These are phyloP conservation scores for Metschnikowia noctiluminum DNA, from an alignment of 805 yeast genomes.

Conservation along the genomic window DNA sequence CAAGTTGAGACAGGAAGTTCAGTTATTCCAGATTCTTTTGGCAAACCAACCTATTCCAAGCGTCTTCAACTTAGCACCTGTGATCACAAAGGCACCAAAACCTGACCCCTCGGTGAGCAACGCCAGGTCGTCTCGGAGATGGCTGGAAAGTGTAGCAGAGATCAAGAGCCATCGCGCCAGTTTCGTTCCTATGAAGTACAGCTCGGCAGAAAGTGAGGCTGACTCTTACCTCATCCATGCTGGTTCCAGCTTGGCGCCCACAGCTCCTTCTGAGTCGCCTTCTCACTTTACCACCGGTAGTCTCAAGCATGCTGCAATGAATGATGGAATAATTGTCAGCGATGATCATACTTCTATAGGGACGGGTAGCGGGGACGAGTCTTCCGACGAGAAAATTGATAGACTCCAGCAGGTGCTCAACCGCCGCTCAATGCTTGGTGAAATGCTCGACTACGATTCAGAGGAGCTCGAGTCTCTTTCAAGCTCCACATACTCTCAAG, in stretches of 20 bases:
- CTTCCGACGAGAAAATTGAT: constrained; percentile 18
- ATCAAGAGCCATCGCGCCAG: constrained; percentile 11
- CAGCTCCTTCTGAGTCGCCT: constrained; percentile 2
- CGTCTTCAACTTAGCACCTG: background rate
- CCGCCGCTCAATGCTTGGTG: constrained; percentile 41
- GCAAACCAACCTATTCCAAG: constrained; percentile 15
- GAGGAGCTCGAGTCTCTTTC: constrained; percentile 18
- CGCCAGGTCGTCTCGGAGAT: constrained; percentile 2
- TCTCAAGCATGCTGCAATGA: background rate
- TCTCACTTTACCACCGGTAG: background rate
- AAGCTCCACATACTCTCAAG: constrained; percentile 5
- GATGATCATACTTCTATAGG: background rate
- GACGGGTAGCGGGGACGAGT: constrained; percentile 1
- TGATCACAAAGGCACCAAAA: background rate
- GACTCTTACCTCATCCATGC: constrained; percentile 1
- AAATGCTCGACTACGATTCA: constrained; percentile 44
- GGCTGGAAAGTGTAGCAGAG: constrained; percentile 9
- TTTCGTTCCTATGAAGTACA: constrained; percentile 4
- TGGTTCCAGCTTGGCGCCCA: constrained; percentile 2
- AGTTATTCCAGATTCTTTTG: constrained; percentile 26
- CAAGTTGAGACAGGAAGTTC: constrained; percentile 40
- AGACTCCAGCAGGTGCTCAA: constrained; percentile 28
- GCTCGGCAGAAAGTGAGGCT: constrained; percentile 2
- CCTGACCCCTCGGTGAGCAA: background rate
- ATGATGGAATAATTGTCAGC: background rate